A percentile compares a stretch with the other conserved stretches of the same genome.
Evolutionary conservation across 805 yeast genomes (phyloP).

Genomic region (Zygotorulaspora danielsina): DNA sequence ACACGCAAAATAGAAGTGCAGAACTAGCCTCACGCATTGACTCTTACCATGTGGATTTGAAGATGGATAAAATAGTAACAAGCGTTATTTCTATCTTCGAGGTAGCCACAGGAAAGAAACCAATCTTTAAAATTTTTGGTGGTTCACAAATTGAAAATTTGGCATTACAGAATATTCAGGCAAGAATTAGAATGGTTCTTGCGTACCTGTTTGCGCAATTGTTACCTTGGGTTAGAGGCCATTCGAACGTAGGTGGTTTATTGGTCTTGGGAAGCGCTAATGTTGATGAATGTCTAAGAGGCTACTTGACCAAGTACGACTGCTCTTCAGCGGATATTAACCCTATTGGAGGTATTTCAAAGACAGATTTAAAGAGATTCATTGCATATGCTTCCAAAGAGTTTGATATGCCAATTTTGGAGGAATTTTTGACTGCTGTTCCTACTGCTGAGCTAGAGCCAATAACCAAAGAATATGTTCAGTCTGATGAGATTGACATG

Average conservation of each 20-base stretch:
- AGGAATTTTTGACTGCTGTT: conserved; percentile 78
- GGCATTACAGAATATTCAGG: conserved; percentile 95
- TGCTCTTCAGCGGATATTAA: conserved; percentile 96
- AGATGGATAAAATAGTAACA: conserved; percentile 80
- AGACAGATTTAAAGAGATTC: conserved; percentile 83
- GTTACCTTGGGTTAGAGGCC: conserved; percentile 88
- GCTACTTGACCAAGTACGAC: conserved; percentile 94
- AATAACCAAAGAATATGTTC: conserved; percentile 85
- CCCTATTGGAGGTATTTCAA: conserved; percentile 98
- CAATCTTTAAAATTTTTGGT: conserved; percentile 87
- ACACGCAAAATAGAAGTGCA: conserved; percentile 79
- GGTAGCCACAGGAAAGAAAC: conserved; percentile 84
- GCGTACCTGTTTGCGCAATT: conserved; percentile 91
- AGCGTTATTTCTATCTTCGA: conserved; percentile 75
- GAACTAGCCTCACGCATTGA: conserved; percentile 73
- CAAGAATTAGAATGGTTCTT: conserved; percentile 90
- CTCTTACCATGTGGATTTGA: conserved; percentile 83
- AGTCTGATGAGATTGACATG: conserved; percentile 96
- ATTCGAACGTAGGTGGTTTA: conserved; percentile 58
- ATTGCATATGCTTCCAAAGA: conserved; percentile 70
- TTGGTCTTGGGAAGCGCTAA: conserved; percentile 94
- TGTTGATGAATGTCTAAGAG: conserved; percentile 94
- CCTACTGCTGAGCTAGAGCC: conserved; percentile 99
- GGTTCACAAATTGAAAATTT: conserved; percentile 88
- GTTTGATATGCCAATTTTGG: conserved; percentile 72